phyloP scores from a whole-genome alignment of 192 early-diverging fungal species.

The Chytriomyces sp. region DNA sequence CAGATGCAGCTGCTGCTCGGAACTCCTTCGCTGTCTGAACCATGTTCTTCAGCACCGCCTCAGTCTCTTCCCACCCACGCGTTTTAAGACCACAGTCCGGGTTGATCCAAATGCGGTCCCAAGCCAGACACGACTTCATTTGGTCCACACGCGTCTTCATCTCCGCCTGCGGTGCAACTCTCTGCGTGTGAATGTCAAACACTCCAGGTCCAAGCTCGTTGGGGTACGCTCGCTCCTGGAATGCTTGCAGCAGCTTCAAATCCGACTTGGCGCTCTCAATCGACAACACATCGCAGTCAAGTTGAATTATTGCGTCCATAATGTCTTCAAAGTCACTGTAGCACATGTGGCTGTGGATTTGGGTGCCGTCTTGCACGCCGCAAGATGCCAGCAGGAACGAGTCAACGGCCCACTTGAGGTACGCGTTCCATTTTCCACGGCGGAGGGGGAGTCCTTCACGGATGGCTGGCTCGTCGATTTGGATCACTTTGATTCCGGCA shows the following conservation, averaged over 20 bases:
- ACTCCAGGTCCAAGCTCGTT: constrained; percentile 96
- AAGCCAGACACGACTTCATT: constrained; percentile 85
- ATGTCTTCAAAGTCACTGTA: constrained; percentile 99
- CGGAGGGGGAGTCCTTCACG: constrained; percentile 97
- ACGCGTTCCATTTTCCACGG: constrained; percentile 80
- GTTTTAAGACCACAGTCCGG: constrained; percentile 98
- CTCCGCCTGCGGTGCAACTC: constrained; percentile 88
- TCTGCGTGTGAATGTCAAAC: constrained; percentile 98
- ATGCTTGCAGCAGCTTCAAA: constrained; percentile 89
- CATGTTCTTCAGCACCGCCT: constrained; percentile 86
- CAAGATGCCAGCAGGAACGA: constrained; percentile 90
- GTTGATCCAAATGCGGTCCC: constrained; percentile 90
- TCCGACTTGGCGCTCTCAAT: constrained; percentile 99
- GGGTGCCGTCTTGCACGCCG: constrained; percentile 83
- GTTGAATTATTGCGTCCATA: constrained; percentile 86
- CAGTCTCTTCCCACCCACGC: constrained; percentile 92
- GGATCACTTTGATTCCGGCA: constrained; percentile 91
- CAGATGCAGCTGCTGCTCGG: constrained; percentile 1
- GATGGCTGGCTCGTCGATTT: constrained; percentile 99
- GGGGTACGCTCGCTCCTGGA: constrained; percentile 80
- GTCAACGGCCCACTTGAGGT: constrained; percentile 95
- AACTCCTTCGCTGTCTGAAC: constrained; percentile 34
- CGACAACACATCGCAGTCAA: constrained; percentile 94
- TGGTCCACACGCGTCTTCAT: constrained; percentile 82
- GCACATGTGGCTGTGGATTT: constrained; percentile 99